Evolutionary conservation across 805 yeast species (phyloP).

Genomic region (Starmerella tilneyi): DNA sequence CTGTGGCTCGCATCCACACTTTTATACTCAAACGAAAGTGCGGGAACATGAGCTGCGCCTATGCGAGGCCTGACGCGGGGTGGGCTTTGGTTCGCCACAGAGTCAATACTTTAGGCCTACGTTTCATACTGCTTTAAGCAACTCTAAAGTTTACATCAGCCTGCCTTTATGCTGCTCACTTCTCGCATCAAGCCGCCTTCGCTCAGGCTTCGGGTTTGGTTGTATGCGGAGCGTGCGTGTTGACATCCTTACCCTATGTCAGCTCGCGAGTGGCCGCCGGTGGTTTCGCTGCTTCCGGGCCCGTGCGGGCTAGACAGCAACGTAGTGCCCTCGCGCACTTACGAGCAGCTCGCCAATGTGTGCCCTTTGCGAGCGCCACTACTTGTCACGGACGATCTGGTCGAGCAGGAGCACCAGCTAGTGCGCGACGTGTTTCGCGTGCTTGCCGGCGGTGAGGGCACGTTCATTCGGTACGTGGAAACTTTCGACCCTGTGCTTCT

Average conservation of each 20-base stretch:
- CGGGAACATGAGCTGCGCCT: too few species aligned
- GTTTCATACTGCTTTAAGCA: too few species aligned
- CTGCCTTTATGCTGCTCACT: too few species aligned
- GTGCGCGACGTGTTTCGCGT: constrained; percentile 60
- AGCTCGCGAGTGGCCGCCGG: constrained; percentile 7
- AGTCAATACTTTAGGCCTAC: too few species aligned
- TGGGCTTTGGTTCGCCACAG: too few species aligned
- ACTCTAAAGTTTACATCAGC: too few species aligned
- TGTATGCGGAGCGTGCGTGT: not conserved
- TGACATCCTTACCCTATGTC: constrained; percentile 8
- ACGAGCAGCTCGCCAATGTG: not conserved
- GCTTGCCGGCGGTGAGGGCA: constrained; percentile 56
- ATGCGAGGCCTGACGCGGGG: too few species aligned
- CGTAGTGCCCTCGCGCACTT: constrained; percentile 1
- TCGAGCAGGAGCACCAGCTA: constrained; percentile 63
- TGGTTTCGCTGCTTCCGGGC: constrained; percentile 8
- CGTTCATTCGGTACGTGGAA: constrained; percentile 58
- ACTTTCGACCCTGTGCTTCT: constrained; percentile 42
- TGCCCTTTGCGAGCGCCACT: not conserved
- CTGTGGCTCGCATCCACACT: too few species aligned
- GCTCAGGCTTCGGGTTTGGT: too few species aligned
- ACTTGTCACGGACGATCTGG: constrained; percentile 30
- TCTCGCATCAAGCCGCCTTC: too few species aligned
- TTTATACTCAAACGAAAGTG: too few species aligned
- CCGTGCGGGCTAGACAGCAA: constrained; percentile 4